phyloP scores from a whole-genome alignment of 148 eudicot genomes.

The Fagopyrum homotropicum region DNA sequence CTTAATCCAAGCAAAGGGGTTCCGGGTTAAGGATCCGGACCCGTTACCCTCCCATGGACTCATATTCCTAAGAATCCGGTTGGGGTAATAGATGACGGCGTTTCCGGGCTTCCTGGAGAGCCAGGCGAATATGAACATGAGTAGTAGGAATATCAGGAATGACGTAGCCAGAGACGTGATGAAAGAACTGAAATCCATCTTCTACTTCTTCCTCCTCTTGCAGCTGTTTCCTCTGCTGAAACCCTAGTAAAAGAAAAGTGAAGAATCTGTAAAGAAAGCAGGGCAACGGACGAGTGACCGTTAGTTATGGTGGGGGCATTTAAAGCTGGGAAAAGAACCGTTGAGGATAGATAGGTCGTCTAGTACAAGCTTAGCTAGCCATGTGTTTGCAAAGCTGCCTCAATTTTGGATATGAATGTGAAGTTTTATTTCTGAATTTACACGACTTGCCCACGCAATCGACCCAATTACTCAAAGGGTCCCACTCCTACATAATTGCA shows the following conservation, averaged over 20 bases:
- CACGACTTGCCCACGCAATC: neutral
- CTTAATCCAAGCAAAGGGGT: slow-evolving; percentile 78
- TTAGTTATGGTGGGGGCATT: slow-evolving; percentile 2
- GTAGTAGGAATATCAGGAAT: slow-evolving; percentile 48
- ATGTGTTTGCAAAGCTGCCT: neutral
- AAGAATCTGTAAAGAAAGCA: neutral
- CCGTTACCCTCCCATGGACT: slow-evolving; percentile 38
- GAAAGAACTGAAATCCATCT: slow-evolving; percentile 77
- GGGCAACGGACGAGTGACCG: neutral
- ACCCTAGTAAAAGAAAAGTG: neutral
- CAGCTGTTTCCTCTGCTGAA: neutral
- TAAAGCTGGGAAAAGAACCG: neutral
- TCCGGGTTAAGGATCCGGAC: slow-evolving; percentile 35
- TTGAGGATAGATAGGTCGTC: neutral
- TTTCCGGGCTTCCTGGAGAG: slow-evolving; percentile 53
- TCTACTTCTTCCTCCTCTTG: neutral
- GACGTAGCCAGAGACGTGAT: slow-evolving; percentile 79
- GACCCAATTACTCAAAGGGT: neutral
- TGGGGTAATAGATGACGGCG: slow-evolving; percentile 67
- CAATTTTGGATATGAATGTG: too few relatives aligned
- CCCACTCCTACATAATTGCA: neutral
- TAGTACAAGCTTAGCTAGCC: neutral
- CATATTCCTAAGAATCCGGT: slow-evolving; percentile 65
- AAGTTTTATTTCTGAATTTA: neutral
- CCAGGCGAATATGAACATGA: slow-evolving; percentile 80